Evolutionary conservation across 1,284 basidiomycete species (phyloP).

Genomic region (Moesziomyces sp.): DNA sequence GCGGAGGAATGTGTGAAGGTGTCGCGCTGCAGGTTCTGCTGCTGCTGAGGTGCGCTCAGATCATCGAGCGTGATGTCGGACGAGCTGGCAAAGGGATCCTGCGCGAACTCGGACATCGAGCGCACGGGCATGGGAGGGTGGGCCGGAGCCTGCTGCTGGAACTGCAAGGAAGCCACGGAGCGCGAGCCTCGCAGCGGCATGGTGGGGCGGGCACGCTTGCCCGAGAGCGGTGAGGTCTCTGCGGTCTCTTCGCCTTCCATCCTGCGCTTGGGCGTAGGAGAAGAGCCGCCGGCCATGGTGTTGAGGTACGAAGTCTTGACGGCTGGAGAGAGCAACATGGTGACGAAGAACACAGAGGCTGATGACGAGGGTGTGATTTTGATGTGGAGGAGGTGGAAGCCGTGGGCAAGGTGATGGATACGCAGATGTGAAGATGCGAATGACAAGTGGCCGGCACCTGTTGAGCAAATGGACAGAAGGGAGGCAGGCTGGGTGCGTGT

Average conservation of each 20-base stretch:
- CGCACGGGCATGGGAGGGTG: conserved; percentile 1
- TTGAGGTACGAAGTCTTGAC: conserved; percentile 52
- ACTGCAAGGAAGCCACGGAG: conserved; percentile 19
- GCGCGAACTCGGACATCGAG: conserved; percentile 9
- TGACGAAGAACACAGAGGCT: background rate
- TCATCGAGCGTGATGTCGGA: conserved; percentile 46
- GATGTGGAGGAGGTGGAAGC: background rate
- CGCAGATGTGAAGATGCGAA: background rate
- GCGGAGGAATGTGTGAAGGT: conserved; percentile 42
- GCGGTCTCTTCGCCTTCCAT: conserved; percentile 32
- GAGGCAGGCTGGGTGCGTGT: background rate
- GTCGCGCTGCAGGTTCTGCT: conserved; percentile 27
- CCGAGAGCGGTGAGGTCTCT: conserved; percentile 33
- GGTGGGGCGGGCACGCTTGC: conserved; percentile 42
- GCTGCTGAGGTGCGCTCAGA: conserved; percentile 8
- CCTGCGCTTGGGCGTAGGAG: conserved; percentile 38
- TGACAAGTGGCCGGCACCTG: conserved; percentile 11
- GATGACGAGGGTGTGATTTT: background rate
- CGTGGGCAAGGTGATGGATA: background rate
- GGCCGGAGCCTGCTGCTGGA: conserved; percentile 7
- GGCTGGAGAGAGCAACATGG: conserved; percentile 47
- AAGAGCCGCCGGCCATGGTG: conserved; percentile 40
- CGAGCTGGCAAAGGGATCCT: conserved; percentile 34
- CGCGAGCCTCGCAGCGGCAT: conserved; percentile 35
- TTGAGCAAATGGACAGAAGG: background rate